phyloP scores from a whole-genome alignment of 2,329 filamentous ascomycete genomes.

The Raffaelea albimanens region DNA sequence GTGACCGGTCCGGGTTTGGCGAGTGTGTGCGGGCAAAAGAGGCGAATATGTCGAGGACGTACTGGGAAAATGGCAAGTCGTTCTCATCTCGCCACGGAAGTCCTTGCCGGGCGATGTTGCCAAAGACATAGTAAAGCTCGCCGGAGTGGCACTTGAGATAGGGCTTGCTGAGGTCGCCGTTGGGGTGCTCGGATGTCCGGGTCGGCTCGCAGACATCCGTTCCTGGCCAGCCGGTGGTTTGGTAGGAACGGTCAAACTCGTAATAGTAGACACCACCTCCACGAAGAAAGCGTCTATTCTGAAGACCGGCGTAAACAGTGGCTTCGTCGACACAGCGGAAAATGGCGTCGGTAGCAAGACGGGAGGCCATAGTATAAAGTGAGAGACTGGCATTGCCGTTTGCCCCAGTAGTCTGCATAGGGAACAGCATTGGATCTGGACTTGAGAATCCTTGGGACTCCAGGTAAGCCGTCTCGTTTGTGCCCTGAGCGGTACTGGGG shows the following conservation, averaged over 20 bases:
- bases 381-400: constrained; percentile 40
- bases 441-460: constrained; percentile 22
- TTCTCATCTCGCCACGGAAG: constrained; percentile 34
- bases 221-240: constrained; percentile 42
- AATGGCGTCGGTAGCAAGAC: constrained; percentile 46
- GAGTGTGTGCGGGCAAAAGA: constrained; percentile 39
- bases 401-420: constrained; percentile 18
- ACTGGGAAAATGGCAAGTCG: constrained; percentile 27
- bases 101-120: constrained; percentile 32
- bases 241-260: constrained; percentile 48
- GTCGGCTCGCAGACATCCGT: constrained; percentile 38
- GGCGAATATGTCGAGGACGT: constrained; percentile 38
- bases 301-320: constrained; percentile 40
- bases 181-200: constrained; percentile 22
- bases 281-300: constrained; percentile 32
- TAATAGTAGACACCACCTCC: constrained; percentile 42
- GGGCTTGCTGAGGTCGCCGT: constrained; percentile 30
- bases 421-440: constrained; percentile 38
- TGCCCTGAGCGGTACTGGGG: constrained; percentile 21
- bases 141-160: constrained; percentile 49
- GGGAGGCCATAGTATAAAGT: constrained; percentile 44
- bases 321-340: constrained; percentile 53
- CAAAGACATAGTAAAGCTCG: constrained; percentile 45
- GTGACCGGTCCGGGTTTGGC: constrained; percentile 38
- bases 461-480: constrained; percentile 23